Percentiles rank a stretch among this genome's conserved stretches.
phyloP scores from a whole-genome alignment of 2,329 filamentous ascomycete genomes.

The Grosmannia huntii region DNA sequence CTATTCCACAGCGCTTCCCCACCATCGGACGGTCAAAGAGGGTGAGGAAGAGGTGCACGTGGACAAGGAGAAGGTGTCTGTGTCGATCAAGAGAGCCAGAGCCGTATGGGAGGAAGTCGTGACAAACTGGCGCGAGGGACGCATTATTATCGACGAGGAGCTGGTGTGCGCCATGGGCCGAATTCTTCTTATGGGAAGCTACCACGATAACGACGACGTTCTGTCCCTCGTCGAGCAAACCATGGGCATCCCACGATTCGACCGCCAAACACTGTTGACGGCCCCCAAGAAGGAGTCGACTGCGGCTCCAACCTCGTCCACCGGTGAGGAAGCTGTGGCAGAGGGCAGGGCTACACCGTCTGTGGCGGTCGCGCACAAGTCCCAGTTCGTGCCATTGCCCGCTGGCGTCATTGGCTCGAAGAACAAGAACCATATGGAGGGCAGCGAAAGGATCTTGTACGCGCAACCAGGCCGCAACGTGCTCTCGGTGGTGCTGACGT shows the following conservation, averaged over 20 bases:
- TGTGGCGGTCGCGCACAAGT: background rate
- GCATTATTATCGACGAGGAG: slow-evolving; percentile 61
- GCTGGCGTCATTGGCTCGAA: background rate
- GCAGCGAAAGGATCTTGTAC: slow-evolving; percentile 14
- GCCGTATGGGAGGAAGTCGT: slow-evolving; percentile 72
- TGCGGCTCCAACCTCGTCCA: background rate
- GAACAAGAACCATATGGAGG: background rate
- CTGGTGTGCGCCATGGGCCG: slow-evolving; percentile 73
- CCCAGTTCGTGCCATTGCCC: slow-evolving; percentile 1
- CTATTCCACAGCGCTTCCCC: slow-evolving; percentile 24
- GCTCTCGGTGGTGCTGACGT: slow-evolving; percentile 56
- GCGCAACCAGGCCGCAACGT: slow-evolving; percentile 39
- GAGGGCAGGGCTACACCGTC: background rate
- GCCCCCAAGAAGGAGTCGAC: background rate
- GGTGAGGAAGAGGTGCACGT: background rate
- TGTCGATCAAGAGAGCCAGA: slow-evolving; percentile 52
- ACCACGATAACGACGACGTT: slow-evolving; percentile 56
- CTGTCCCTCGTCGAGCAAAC: slow-evolving; percentile 69
- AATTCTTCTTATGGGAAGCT: slow-evolving; percentile 53
- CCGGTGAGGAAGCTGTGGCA: background rate
- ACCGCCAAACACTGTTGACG: slow-evolving; percentile 7
- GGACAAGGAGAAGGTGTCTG: slow-evolving; percentile 19
- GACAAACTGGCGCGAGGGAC: slow-evolving; percentile 59
- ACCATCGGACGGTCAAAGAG: slow-evolving; percentile 10
- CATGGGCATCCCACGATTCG: slow-evolving; percentile 55